Evolutionary conservation across 257 asterid species (phyloP).

Genomic region (Catharanthus roseus): DNA sequence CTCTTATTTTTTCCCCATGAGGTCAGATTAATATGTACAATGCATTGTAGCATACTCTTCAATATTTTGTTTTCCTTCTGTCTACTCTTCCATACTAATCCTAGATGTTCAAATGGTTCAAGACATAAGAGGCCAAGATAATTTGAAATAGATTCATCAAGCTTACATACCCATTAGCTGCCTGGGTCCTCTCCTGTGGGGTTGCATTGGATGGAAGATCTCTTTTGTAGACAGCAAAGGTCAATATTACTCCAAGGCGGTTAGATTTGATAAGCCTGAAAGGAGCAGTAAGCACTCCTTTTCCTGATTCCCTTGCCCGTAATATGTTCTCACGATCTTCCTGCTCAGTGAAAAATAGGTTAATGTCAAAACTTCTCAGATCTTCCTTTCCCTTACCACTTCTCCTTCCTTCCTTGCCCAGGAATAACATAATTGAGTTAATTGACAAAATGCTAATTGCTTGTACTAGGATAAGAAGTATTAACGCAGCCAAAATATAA

Average conservation of each 20-base stretch:
- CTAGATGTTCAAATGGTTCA: too few species aligned
- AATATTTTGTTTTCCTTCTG: slow-evolving; percentile 2
- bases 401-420: neutral
- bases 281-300: slow-evolving; percentile 98
- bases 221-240: slow-evolving; percentile 83
- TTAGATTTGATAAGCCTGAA: slow-evolving; percentile 85
- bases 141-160: neutral
- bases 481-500: neutral
- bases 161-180: slow-evolving; percentile 67
- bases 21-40: neutral
- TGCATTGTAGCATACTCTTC: slow-evolving; percentile 3
- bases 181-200: slow-evolving; percentile 69
- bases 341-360: slow-evolving; percentile 34
- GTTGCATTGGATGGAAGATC: slow-evolving; percentile 68
- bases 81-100: neutral
- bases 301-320: slow-evolving; percentile 94
- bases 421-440: neutral
- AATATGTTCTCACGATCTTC: slow-evolving; percentile 95
- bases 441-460: neutral
- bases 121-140: neutral
- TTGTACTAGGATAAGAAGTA: neutral
- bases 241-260: slow-evolving; percentile 89
- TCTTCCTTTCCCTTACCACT: slow-evolving; percentile 1
- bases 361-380: slow-evolving; percentile 12
- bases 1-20: neutral